phyloP scores from a whole-genome alignment of 1,139 yeast species.

The Debaryomycetaceae sp. region DNA sequence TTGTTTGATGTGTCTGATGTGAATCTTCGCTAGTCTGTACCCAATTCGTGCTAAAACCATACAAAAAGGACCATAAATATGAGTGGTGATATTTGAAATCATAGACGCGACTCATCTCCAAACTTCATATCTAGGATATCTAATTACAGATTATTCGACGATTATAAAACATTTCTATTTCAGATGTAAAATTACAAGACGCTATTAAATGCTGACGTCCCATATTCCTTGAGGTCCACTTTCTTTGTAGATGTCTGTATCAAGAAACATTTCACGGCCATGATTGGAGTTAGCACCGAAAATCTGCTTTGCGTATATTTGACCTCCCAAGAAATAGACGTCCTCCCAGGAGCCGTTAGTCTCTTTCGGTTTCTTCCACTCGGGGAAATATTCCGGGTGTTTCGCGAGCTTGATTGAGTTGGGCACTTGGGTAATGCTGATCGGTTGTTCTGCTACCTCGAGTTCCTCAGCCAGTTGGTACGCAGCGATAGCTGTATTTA shows the following conservation, averaged over 20 bases:
- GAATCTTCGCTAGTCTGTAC: background rate
- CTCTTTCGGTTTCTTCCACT: slow-evolving; percentile 76
- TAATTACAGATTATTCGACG: background rate
- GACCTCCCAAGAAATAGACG: slow-evolving; percentile 76
- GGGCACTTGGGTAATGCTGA: slow-evolving; percentile 62
- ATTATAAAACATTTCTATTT: background rate
- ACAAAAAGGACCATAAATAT: background rate
- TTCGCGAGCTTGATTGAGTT: slow-evolving; percentile 64
- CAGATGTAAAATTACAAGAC: background rate
- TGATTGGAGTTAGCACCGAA: slow-evolving; percentile 60
- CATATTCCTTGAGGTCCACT: slow-evolving; percentile 72
- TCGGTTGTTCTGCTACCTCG: slow-evolving; percentile 22
- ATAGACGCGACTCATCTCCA: background rate
- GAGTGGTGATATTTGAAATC: background rate
- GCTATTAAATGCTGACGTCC: slow-evolving; percentile 36
- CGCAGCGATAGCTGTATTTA: slow-evolving; percentile 40
- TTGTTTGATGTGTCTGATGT: background rate
- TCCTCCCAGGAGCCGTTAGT: slow-evolving; percentile 67
- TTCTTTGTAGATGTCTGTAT: slow-evolving; percentile 70
- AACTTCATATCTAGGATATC: background rate
- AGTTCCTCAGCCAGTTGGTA: slow-evolving; percentile 42
- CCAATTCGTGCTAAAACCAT: background rate
- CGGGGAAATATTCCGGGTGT: slow-evolving; percentile 89
- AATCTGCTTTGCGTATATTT: slow-evolving; percentile 81
- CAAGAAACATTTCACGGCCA: slow-evolving; percentile 64